phyloP scores from a whole-genome alignment of 306 rosid species.

The Vigna trinervia region DNA sequence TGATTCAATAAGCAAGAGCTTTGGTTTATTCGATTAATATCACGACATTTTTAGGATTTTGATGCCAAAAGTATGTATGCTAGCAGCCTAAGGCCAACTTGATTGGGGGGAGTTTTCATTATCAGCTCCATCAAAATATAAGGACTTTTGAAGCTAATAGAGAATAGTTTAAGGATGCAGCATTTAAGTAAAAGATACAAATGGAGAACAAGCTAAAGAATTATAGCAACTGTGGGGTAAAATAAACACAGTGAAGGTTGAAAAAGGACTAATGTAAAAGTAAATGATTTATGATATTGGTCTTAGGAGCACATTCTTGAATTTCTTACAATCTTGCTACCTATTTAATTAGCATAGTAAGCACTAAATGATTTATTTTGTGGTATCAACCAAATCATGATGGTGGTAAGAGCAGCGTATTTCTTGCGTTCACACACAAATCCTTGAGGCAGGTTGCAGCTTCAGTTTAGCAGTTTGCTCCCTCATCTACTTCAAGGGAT shows the following conservation, averaged over 20 bases:
- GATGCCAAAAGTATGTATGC: conserved; percentile 10
- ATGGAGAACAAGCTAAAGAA: conserved; percentile 7
- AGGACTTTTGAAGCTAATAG: neutral
- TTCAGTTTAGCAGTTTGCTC: conserved; percentile 64
- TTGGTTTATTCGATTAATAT: conserved; percentile 5
- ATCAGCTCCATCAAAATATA: conserved; percentile 1
- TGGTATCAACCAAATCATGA: conserved; percentile 45
- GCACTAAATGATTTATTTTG: conserved; percentile 43
- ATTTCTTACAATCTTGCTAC: conserved; percentile 3
- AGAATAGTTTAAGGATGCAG: neutral
- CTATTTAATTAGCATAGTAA: neutral
- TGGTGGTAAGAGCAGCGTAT: conserved; percentile 75
- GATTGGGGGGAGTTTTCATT: neutral
- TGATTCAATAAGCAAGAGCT: neutral
- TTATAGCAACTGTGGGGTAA: neutral
- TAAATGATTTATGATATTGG: conserved; percentile 19
- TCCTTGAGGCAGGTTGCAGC: conserved; percentile 69
- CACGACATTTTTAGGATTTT: neutral
- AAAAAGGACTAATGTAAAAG: neutral
- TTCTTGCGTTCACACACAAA: conserved; percentile 85
- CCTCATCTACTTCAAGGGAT: conserved; percentile 83
- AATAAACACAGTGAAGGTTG: neutral
- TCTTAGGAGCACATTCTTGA: conserved; percentile 28
- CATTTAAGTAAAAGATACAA: neutral
- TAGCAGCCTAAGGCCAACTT: conserved; percentile 7